Percentiles rank a stretch among this genome's conserved stretches.
Conservation (phyloP, 345 rosid species). For the Balakata baccata region DNA sequence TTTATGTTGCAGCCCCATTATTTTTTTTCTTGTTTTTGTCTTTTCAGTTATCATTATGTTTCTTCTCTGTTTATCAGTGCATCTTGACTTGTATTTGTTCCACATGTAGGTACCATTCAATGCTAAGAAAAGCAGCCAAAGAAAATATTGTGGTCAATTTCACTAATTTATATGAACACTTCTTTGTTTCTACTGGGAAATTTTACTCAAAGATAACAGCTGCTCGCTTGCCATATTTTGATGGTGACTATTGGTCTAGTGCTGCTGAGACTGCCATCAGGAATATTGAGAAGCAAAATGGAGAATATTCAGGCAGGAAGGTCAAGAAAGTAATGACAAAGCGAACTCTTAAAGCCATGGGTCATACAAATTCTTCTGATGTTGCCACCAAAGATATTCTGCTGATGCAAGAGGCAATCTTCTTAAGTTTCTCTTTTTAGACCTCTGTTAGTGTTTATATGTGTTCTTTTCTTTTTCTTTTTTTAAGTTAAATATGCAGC, state of each 20-base stretch:
- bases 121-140: slow-evolving; percentile 42
- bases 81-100: slow-evolving; percentile 18
- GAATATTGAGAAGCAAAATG: slow-evolving; percentile 27
- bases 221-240: slow-evolving; percentile 56
- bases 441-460: neutral
- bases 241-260: slow-evolving; percentile 52
- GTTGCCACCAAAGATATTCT: slow-evolving; percentile 43
- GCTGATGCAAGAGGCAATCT: slow-evolving; percentile 48
- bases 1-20: neutral
- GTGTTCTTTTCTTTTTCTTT: neutral
- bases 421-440: neutral
- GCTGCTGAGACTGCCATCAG: slow-evolving; percentile 37
- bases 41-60: neutral
- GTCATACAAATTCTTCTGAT: slow-evolving; percentile 36
- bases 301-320: slow-evolving; percentile 21
- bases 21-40: neutral
- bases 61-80: neutral
- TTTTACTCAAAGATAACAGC: slow-evolving; percentile 36
- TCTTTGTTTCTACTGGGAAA: slow-evolving; percentile 34
- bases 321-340: slow-evolving; percentile 30
- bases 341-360: slow-evolving; percentile 40
- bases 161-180: slow-evolving; percentile 47
- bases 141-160: slow-evolving; percentile 29
- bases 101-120: slow-evolving; percentile 38
- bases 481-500: neutral